A percentile compares a stretch with the other conserved stretches of the same genome.
Conservation (phyloP, 202 grass and related monocot genomes). For the Hordeum pubiflorum region DNA sequence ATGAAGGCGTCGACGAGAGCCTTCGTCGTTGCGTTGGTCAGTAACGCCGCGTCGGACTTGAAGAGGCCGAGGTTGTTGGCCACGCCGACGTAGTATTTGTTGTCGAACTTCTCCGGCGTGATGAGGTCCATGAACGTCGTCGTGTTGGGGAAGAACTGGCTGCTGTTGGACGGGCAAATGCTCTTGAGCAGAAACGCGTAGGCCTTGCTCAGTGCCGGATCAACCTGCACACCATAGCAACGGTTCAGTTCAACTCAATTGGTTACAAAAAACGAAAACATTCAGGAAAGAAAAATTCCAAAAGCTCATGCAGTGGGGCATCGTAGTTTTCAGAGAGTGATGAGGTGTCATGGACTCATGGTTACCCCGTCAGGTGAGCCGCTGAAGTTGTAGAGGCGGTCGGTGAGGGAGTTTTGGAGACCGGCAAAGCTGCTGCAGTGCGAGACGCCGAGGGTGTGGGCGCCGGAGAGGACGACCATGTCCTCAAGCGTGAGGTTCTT, state of each 20-base stretch:
- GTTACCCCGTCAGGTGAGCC: no score
- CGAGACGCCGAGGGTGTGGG: conserved; percentile 54
- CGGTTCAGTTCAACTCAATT: no score
- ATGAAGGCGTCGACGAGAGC: conserved; percentile 33
- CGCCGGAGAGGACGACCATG: conserved; percentile 52
- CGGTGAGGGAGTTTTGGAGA: no score
- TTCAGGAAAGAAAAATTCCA: no score
- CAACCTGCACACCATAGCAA: no score
- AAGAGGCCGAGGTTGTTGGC: conserved; percentile 39
- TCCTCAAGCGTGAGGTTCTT: conserved; percentile 58
- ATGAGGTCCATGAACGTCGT: conserved; percentile 37
- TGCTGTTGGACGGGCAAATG: conserved; percentile 36
- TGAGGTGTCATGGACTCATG: no score
- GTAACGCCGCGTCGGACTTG: conserved; percentile 37
- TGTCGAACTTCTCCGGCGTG: conserved; percentile 42
- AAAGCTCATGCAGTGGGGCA: no score
- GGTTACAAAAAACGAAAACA: no score
- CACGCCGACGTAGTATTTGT: conserved; percentile 65
- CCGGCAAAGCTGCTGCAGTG: conserved; percentile 47
- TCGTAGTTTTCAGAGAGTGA: no score
- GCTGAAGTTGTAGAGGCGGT: conserved; percentile 52
- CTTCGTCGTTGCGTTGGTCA: conserved; percentile 39
- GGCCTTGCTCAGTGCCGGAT: conserved; percentile 37
- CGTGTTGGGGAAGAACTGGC: conserved; percentile 23
- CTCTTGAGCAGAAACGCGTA: conserved; percentile 46